Percentiles rank a stretch among this genome's conserved stretches.
These are phyloP conservation scores for Colletotrichum sp. DNA, from an alignment of 2,329 filamentous ascomycete species.

Conservation along the genomic window DNA sequence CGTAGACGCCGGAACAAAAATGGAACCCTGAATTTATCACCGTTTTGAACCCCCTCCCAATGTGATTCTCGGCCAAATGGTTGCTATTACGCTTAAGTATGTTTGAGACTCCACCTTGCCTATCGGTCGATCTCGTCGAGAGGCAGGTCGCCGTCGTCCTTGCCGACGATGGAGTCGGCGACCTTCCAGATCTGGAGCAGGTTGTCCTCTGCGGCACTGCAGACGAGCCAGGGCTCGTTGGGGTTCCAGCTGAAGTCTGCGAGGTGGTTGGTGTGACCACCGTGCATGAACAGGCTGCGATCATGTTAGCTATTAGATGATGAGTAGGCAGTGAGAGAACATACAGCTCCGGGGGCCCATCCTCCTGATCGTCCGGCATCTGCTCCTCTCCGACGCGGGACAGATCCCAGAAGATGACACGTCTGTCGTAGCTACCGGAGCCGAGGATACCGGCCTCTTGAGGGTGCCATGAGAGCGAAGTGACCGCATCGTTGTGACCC, in stretches of 20 bases:
- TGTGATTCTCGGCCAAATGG: neutral
- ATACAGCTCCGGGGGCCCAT: conserved; percentile 92
- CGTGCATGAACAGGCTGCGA: conserved; percentile 91
- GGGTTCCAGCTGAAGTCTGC: conserved; percentile 98
- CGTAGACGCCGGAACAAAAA: conserved; percentile 18
- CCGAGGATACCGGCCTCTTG: conserved; percentile 87
- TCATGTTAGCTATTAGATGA: conserved; percentile 23
- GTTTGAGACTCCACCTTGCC: conserved; percentile 18
- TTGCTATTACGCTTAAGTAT: conserved; percentile 7
- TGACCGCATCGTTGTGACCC: conserved; percentile 88
- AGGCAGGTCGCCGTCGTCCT: conserved; percentile 76
- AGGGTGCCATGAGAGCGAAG: conserved; percentile 93
- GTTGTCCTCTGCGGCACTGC: conserved; percentile 96
- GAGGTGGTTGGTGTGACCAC: conserved; percentile 95
- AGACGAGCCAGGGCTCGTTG: conserved; percentile 96
- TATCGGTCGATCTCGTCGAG: conserved; percentile 78
- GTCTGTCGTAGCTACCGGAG: conserved; percentile 89
- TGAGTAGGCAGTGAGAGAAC: neutral
- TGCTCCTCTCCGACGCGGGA: conserved; percentile 93
- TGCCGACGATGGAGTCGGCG: conserved; percentile 79
- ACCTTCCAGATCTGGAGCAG: conserved; percentile 95
- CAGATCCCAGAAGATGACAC: conserved; percentile 96
- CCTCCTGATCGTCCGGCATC: conserved; percentile 90
- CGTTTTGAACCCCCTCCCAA: neutral
- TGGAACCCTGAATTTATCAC: neutral